These are phyloP conservation scores for Xylaria sp. DNA, from an alignment of 2,329 filamentous ascomycete genomes.

Conservation along the genomic window DNA sequence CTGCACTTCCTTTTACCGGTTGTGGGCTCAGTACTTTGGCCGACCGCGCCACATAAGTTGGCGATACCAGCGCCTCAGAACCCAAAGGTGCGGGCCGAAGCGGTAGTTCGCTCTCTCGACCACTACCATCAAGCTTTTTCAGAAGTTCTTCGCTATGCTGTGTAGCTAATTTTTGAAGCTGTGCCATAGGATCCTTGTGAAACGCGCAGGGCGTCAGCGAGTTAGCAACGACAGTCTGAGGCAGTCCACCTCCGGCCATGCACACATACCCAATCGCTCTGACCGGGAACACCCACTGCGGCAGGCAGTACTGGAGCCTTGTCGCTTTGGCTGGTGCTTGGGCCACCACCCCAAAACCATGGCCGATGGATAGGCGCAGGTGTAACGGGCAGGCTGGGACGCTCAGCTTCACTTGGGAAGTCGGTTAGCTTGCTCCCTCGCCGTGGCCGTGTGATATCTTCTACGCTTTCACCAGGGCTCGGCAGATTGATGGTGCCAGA, in stretches of 20 bases:
- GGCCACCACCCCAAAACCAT: constrained; percentile 71
- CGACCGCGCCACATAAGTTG: constrained; percentile 57
- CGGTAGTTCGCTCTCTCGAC: constrained; percentile 56
- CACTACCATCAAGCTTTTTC: constrained; percentile 58
- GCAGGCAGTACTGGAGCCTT: constrained; percentile 70
- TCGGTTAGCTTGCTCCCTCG: constrained; percentile 78
- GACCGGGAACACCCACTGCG: constrained; percentile 85
- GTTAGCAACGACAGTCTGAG: constrained; percentile 64
- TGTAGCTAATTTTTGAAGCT: constrained; percentile 75
- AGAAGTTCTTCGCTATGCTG: constrained; percentile 72
- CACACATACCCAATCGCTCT: constrained; percentile 94
- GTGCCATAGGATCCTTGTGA: constrained; percentile 73
- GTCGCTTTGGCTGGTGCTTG: constrained; percentile 58
- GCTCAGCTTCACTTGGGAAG: constrained; percentile 83
- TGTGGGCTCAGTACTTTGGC: constrained; percentile 55
- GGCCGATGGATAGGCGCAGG: constrained; percentile 80
- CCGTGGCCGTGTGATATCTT: constrained; percentile 44
- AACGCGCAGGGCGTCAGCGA: constrained; percentile 62
- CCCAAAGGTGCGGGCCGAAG: constrained; percentile 63
- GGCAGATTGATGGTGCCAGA: constrained; percentile 44
- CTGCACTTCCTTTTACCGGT: constrained; percentile 55
- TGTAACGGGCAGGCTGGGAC: constrained; percentile 89
- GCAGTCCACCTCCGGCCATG: constrained; percentile 61
- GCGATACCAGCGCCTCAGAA: constrained; percentile 59
- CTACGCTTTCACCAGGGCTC: constrained; percentile 49